phyloP scores from a whole-genome alignment of 2,329 filamentous ascomycete genomes.

The Xylaria sp. region DNA sequence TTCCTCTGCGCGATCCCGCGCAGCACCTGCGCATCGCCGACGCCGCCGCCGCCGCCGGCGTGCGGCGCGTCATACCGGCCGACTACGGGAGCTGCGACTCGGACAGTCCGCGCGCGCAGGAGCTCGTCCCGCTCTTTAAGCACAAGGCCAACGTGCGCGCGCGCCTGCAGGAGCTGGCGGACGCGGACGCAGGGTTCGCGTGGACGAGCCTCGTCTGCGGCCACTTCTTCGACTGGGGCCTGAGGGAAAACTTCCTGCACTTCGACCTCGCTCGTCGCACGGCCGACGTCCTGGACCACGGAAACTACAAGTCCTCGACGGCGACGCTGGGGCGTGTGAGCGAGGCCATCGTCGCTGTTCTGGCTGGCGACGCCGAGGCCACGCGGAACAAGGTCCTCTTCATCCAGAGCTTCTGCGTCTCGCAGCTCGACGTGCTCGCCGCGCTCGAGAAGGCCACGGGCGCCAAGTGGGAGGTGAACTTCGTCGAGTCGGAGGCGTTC shows the following conservation, averaged over 20 bases:
- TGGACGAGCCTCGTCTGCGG: constrained; percentile 54
- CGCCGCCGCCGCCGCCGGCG: constrained; percentile 51
- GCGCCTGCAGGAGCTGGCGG: constrained; percentile 45
- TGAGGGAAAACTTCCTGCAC: constrained; percentile 51
- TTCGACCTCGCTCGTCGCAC: constrained; percentile 45
- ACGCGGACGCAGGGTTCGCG: constrained; percentile 42
- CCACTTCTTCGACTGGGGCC: constrained; percentile 56
- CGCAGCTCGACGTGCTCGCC: constrained; percentile 50
- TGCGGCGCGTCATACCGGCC: constrained; percentile 53
- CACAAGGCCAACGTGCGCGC: constrained; percentile 50
- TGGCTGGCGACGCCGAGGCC: constrained; percentile 42
- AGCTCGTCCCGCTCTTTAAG: constrained; percentile 52
- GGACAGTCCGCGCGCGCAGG: constrained; percentile 47
- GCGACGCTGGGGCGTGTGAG: constrained; percentile 50
- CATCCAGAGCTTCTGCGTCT: constrained; percentile 54
- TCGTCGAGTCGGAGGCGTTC: constrained; percentile 53
- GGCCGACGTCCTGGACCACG: constrained; percentile 51
- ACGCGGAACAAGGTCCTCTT: constrained; percentile 52
- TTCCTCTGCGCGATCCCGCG: constrained; percentile 45
- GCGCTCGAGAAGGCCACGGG: constrained; percentile 50
- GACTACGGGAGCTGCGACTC: constrained; percentile 56
- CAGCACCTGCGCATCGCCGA: constrained; percentile 51
- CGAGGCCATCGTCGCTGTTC: constrained; percentile 49
- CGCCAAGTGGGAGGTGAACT: constrained; percentile 45
- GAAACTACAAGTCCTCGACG: constrained; percentile 48